These are phyloP conservation scores for Penicillium verrucosum DNA, from an alignment of 2,329 filamentous ascomycete genomes.

Conservation along the genomic window DNA sequence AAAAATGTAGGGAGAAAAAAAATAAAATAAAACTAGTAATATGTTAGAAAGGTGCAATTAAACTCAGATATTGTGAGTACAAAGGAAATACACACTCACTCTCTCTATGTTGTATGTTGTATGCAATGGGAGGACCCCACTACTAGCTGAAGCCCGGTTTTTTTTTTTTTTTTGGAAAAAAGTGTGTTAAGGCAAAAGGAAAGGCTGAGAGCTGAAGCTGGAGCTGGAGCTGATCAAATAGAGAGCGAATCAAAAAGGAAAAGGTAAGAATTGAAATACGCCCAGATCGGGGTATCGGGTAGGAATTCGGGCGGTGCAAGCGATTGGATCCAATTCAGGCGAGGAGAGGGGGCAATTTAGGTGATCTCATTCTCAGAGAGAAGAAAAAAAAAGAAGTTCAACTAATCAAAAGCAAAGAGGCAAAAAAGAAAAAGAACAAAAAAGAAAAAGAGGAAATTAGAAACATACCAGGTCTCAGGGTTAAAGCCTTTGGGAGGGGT, in stretches of 20 bases:
- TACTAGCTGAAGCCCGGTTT: not conserved
- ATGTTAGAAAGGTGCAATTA: not conserved
- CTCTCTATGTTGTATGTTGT: not conserved
- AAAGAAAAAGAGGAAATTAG: conserved; percentile 11
- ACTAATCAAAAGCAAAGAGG: conserved; percentile 14
- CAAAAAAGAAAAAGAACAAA: conserved; percentile 5
- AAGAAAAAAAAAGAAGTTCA: not conserved
- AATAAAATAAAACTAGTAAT: not conserved
- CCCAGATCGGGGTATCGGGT: conserved; percentile 16
- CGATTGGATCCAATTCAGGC: conserved; percentile 22
- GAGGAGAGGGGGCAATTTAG: conserved; percentile 17
- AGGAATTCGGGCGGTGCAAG: conserved; percentile 21
- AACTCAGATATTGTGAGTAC: not conserved
- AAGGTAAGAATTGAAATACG: conserved; percentile 5
- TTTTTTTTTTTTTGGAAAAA: not conserved
- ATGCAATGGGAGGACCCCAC: not conserved
- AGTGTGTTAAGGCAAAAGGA: not conserved
- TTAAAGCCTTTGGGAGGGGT: conserved; percentile 1
- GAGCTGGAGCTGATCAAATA: not conserved
- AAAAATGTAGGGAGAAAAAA: not conserved
- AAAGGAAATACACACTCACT: not conserved
- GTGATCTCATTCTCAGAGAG: conserved; percentile 17
- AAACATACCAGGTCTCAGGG: conserved; percentile 9
- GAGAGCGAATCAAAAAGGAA: not conserved
- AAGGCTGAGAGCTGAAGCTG: not conserved